A percentile compares a stretch with the other conserved stretches of the same genome.
phyloP scores from a whole-genome alignment of 441 rosid genomes.

The Erodium texanum region DNA sequence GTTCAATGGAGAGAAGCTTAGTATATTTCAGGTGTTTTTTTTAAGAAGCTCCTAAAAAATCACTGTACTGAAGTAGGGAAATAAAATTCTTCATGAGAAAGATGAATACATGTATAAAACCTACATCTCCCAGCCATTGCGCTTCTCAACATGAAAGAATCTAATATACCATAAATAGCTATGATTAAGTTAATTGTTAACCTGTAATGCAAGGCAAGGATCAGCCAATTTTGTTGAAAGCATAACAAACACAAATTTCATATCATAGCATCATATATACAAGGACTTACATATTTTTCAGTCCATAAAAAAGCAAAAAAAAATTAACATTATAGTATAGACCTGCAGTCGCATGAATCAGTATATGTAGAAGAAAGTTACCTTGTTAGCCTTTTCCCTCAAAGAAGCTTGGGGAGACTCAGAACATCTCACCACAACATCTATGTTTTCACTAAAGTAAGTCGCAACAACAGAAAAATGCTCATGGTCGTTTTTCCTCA shows the following conservation, averaged over 20 bases:
- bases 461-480: slow-evolving; percentile 53
- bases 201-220: slow-evolving; percentile 4
- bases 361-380: slow-evolving; percentile 18
- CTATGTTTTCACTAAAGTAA: slow-evolving; percentile 65
- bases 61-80: not conserved
- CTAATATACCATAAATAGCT: not conserved
- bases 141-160: not conserved
- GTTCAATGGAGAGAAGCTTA: not conserved
- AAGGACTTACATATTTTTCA: not conserved
- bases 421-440: slow-evolving; percentile 51
- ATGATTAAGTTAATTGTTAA: not conserved
- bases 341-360: not conserved
- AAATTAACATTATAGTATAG: not conserved
- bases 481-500: slow-evolving; percentile 70
- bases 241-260: not conserved
- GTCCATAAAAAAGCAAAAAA: not conserved
- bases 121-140: not conserved
- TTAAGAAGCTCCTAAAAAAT: not conserved
- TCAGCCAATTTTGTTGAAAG: not conserved
- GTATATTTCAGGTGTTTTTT: not conserved
- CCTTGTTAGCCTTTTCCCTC: slow-evolving; percentile 84
- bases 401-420: slow-evolving; percentile 90
- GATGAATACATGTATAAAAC: not conserved
- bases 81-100: not conserved
- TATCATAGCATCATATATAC: not conserved